phyloP scores from a whole-genome alignment of 805 yeast genomes.

The Wickerhamiella hasegawae region DNA sequence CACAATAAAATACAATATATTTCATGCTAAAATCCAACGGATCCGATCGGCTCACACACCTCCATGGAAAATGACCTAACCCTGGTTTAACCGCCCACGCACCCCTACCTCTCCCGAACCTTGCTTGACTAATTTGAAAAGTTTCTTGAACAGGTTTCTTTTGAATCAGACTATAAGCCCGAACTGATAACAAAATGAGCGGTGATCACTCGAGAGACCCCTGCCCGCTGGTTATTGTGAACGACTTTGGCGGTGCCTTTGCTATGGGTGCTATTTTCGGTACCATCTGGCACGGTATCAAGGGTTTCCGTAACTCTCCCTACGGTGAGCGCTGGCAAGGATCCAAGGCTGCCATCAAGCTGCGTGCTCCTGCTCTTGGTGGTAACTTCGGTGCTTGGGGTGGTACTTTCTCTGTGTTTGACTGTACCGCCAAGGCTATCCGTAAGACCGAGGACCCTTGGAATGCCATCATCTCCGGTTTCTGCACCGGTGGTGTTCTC shows the following conservation, averaged over 20 bases:
- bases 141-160: no score
- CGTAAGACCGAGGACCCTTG: constrained; percentile 98
- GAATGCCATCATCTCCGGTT: constrained; percentile 96
- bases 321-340: constrained; percentile 85
- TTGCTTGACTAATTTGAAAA: no score
- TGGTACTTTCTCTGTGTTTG: constrained; percentile 89
- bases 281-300: constrained; percentile 95
- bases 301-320: constrained; percentile 97
- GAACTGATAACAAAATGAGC: no score
- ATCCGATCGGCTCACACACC: no score
- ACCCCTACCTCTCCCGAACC: no score
- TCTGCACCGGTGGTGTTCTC: constrained; percentile 93
- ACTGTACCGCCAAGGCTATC: constrained; percentile 86
- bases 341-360: constrained; percentile 75
- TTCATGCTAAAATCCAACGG: no score
- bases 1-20: no score
- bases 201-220: constrained; percentile 99
- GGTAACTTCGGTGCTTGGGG: constrained; percentile 99
- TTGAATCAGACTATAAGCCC: no score
- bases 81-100: no score
- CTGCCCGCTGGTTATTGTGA: constrained; percentile 89
- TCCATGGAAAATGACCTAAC: no score
- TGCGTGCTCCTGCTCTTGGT: constrained; percentile 96
- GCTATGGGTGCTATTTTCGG: constrained; percentile 99
- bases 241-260: constrained; percentile 98